Percentiles rank a stretch among this genome's conserved stretches.
Conservation (phyloP, 176 grass and related monocot species). For the Aegilops speltoides region DNA sequence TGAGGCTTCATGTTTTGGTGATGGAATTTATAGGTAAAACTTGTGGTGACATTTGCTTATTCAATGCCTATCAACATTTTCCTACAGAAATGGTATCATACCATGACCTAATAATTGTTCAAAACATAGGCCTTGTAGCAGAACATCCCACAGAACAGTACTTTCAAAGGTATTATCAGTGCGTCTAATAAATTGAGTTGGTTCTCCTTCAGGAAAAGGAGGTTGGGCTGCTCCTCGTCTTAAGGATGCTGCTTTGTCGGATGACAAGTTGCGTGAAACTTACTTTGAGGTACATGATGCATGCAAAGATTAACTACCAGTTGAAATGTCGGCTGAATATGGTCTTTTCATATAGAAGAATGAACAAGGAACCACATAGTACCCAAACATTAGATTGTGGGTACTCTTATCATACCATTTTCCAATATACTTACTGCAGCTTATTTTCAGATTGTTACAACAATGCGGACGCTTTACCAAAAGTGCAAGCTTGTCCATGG, state of each 20-base stretch:
- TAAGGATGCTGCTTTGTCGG: constrained; percentile 82
- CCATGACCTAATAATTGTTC: neutral
- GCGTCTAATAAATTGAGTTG: constrained; percentile 32
- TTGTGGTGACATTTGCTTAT: constrained; percentile 10
- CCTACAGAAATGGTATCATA: neutral
- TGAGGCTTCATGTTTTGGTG: constrained; percentile 94
- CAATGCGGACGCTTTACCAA: constrained; percentile 82
- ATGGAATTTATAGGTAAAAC: constrained; percentile 95
- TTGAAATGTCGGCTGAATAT: neutral
- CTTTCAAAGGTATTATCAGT: constrained; percentile 9
- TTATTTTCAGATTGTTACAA: constrained; percentile 87
- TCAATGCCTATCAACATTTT: neutral
- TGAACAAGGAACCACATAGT: neutral
- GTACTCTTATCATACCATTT: constrained; percentile 14
- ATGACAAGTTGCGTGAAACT: constrained; percentile 72
- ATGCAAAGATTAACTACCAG: neutral
- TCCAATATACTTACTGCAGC: constrained; percentile 28
- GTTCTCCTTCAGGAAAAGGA: constrained; percentile 61
- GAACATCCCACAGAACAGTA: constrained; percentile 5
- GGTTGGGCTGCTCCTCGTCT: constrained; percentile 89
- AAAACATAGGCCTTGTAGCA: neutral
- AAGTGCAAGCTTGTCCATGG: constrained; percentile 98
- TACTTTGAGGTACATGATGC: constrained; percentile 75
- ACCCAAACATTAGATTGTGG: neutral
- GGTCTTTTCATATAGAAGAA: neutral